Evolutionary conservation across 345 rosid species (phyloP), one percentile per base, ranked within the genome.

Genomic region (Chamaenerion angustifolium): DNA sequence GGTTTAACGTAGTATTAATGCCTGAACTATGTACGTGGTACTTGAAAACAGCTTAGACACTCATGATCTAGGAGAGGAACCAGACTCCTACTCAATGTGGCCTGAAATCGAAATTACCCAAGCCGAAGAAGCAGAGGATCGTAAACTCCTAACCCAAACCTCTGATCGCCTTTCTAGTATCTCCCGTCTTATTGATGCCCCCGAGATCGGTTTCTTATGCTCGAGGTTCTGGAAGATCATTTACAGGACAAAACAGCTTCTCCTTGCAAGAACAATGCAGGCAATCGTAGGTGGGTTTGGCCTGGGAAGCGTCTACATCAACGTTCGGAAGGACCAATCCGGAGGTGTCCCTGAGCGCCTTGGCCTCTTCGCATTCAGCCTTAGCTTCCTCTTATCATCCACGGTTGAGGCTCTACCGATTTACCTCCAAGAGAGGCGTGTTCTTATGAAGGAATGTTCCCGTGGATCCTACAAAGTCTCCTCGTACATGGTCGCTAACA

Each of bases 341-440:
- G 79, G 67, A 57, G 96, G 92, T 0, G 66, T 90, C 0, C 54
- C 81, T 0, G 96, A 90, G 56, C 53, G 96, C 52, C 73, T 90
- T 12, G 95, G 96, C 0, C 70, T 86, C 0, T 86, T 90, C 8
- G 98, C 96, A 2, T 90, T 90, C 57, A 81, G 94, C 49, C 77
- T 90, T 17, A 83, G 95, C 63, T 86, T 83, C 66, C 83, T 90
- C 11, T 79, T 90, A 12, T 90, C 95, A 16, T 83, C 96, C 9
- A 86, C 95, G 1, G 94, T 86, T 0, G 98, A 90, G 70, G 94
- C 98, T 9, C 85, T 90, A 40, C 96, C 98, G 0, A 83, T 86
- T 8, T 86, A 71, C 70, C 95, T 86, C 12, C 88, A 78, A 45
- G 96, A 90, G 56, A 76, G 96, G 12, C 76, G 83, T 0, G 88